phyloP scores from a whole-genome alignment of 148 eudicot genomes.

The Fagopyrum homotropicum region DNA sequence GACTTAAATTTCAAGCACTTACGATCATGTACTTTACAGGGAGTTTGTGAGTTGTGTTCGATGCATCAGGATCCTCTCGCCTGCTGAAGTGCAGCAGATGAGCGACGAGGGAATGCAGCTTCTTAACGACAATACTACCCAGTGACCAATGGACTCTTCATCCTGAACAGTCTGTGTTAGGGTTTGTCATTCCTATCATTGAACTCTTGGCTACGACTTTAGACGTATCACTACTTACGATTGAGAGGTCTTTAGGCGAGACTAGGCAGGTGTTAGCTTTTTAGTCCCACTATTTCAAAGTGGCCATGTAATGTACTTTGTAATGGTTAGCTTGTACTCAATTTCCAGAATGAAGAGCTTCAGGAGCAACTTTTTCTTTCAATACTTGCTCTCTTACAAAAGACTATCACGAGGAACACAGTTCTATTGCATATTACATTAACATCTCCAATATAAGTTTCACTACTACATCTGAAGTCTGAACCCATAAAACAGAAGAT shows the following conservation, averaged over 20 bases:
- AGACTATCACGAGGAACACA: not conserved
- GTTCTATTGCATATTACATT: not conserved
- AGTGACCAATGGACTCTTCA: conserved; percentile 18
- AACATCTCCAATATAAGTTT: not conserved
- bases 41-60: conserved; percentile 15
- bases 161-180: not conserved
- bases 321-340: not conserved
- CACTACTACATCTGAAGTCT: not conserved
- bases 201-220: not conserved
- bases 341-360: not conserved
- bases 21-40: not conserved
- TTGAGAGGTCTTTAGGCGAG: not conserved
- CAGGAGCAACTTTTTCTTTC: not conserved
- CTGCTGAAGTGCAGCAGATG: conserved; percentile 35
- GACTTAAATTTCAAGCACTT: not conserved
- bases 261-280: not conserved
- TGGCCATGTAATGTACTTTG: not conserved
- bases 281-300: not conserved
- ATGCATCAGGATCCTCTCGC: conserved; percentile 11
- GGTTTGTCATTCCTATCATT: not conserved
- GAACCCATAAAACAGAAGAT: not conserved
- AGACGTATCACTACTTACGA: not conserved
- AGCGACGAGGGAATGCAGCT: conserved; percentile 96
- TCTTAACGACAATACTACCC: conserved; percentile 42
- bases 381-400: not conserved